These are phyloP conservation scores for Sordariomycetes sp. DNA, from an alignment of 2,329 filamentous ascomycete species.

Conservation along the genomic window DNA sequence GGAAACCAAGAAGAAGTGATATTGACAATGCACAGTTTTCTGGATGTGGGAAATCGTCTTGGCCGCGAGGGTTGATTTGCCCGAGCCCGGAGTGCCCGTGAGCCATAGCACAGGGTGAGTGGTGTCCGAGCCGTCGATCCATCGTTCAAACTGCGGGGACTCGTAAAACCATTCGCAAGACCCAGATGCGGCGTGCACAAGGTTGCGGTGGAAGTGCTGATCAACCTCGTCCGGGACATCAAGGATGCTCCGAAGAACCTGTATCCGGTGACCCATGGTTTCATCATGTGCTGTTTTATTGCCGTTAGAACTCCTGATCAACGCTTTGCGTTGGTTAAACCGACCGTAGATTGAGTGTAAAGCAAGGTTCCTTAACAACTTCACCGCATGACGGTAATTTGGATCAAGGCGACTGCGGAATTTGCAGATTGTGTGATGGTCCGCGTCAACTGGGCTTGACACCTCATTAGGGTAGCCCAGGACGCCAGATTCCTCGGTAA, in stretches of 20 bases:
- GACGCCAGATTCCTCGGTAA: not conserved
- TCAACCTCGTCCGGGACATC: not conserved
- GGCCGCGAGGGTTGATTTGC: not conserved
- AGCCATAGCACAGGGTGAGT: not conserved
- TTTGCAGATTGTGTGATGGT: constrained; percentile 1
- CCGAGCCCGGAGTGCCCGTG: not conserved
- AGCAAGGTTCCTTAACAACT: not conserved
- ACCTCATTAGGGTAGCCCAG: not conserved
- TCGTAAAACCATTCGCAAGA: not conserved
- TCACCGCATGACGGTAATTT: not conserved
- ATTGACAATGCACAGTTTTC: not conserved
- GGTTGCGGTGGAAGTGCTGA: not conserved
- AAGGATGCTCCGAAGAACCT: not conserved
- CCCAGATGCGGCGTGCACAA: not conserved
- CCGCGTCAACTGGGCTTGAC: not conserved
- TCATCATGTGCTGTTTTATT: not conserved
- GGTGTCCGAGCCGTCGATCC: not conserved
- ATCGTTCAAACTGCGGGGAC: not conserved
- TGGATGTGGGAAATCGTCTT: not conserved
- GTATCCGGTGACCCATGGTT: not conserved
- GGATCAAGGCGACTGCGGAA: not conserved
- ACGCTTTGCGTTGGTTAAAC: not conserved
- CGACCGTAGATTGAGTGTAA: not conserved
- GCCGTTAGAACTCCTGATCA: not conserved
- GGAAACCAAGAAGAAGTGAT: not conserved